Percentiles rank a stretch among this genome's conserved stretches.
Evolutionary conservation across 768 basidiomycete species (phyloP).

Genomic region (Trametes cingulata): DNA sequence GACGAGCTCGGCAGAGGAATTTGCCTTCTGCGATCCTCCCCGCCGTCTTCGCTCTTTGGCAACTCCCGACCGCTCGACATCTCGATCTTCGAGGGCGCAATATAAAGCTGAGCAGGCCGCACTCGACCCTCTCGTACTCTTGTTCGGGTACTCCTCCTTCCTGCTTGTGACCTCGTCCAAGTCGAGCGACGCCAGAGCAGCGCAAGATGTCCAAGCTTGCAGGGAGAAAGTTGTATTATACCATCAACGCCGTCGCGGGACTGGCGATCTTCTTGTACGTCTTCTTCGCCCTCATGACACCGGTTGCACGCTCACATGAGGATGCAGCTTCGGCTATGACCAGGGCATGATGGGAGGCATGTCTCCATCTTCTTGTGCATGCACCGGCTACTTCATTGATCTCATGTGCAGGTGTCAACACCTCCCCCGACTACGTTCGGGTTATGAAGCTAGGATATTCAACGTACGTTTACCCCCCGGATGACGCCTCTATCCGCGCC

Average conservation of each 20-base stretch:
- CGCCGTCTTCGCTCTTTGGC: conserved; percentile 3
- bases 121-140: not conserved
- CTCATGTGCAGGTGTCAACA: conserved; percentile 36
- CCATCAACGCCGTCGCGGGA: conserved; percentile 34
- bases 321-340: conserved; percentile 46
- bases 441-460: conserved; percentile 43
- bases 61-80: not conserved
- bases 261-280: conserved; percentile 38
- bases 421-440: conserved; percentile 44
- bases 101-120: conserved; percentile 3
- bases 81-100: not conserved
- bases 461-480: conserved; percentile 24
- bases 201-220: conserved; percentile 15
- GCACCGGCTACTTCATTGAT: not conserved
- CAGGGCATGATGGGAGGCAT: conserved; percentile 49
- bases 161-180: not conserved
- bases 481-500: not conserved
- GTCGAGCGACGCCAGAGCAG: not conserved
- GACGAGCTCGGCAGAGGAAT: conserved; percentile 19
- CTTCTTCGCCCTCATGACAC: not conserved
- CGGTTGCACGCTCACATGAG: not conserved
- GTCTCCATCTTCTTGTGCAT: not conserved
- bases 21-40: conserved; percentile 6
- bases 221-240: conserved; percentile 32
- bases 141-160: not conserved